phyloP scores from a whole-genome alignment of 257 asterid genomes.

The Solanum gracilifrons region DNA sequence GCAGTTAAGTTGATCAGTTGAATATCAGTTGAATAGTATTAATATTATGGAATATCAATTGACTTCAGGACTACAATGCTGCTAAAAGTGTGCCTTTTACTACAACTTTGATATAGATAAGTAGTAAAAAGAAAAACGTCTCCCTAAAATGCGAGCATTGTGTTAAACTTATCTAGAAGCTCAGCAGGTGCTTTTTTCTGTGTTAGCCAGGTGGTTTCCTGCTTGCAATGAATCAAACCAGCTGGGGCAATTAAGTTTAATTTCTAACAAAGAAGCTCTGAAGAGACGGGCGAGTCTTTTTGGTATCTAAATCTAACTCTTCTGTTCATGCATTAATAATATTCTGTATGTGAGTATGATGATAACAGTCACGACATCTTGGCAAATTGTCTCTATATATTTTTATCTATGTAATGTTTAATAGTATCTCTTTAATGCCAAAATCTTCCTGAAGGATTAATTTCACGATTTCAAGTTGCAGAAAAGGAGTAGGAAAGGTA shows the following conservation, averaged over 20 bases:
- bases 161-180: neutral
- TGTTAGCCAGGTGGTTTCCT: neutral
- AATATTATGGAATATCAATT: neutral
- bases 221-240: neutral
- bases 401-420: neutral
- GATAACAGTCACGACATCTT: neutral
- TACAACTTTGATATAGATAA: neutral
- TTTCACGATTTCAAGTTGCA: neutral
- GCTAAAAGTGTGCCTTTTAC: neutral
- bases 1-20: neutral
- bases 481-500: neutral
- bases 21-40: neutral
- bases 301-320: neutral
- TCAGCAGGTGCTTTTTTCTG: neutral
- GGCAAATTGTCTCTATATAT: neutral
- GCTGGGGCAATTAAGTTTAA: neutral
- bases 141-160: neutral
- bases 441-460: neutral
- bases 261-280: neutral
- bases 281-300: neutral
- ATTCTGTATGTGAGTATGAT: neutral
- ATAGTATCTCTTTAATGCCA: neutral
- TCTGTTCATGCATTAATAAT: neutral
- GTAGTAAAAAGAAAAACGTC: neutral
- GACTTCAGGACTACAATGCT: neutral